Conservation (phyloP, 1,284 basidiomycete genomes). For the Sporisorium exsertum region DNA sequence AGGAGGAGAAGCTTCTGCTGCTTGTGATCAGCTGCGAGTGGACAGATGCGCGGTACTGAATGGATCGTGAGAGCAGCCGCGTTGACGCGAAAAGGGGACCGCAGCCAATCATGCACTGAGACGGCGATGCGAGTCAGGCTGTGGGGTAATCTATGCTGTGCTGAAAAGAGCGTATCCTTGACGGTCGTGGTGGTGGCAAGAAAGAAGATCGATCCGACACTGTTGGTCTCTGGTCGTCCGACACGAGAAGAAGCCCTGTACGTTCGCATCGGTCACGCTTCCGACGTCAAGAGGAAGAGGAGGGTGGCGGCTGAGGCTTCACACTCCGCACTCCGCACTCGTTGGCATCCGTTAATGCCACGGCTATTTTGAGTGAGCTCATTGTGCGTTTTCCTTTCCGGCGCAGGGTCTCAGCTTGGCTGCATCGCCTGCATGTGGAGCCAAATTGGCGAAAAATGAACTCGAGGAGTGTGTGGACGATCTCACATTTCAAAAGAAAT, state of each 20-base stretch:
- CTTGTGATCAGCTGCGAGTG: background rate
- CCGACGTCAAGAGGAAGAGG: background rate
- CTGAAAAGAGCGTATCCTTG: too few relatives aligned
- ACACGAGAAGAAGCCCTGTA: slow-evolving; percentile 17
- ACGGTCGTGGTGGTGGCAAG: background rate
- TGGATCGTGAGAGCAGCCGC: slow-evolving; percentile 13
- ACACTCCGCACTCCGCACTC: too few relatives aligned
- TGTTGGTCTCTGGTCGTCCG: slow-evolving; percentile 12
- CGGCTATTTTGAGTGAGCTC: slow-evolving; percentile 18
- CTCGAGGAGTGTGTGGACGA: background rate
- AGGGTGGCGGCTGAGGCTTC: background rate
- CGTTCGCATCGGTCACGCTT: slow-evolving; percentile 14
- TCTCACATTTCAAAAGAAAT: background rate
- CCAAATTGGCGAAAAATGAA: background rate
- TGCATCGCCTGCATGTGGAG: slow-evolving; percentile 33
- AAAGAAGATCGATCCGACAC: too few relatives aligned
- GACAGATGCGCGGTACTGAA: background rate
- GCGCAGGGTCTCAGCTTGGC: slow-evolving; percentile 36
- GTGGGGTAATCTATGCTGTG: too few relatives aligned
- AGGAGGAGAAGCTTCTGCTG: background rate
- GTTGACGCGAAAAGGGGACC: slow-evolving; percentile 11
- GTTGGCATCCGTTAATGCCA: background rate
- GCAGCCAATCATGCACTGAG: slow-evolving; percentile 20
- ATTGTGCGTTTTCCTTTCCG: slow-evolving; percentile 24
- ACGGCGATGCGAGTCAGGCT: too few relatives aligned